Base-by-base conservation (phyloP, 495 filamentous ascomycete genomes). In the Penicillium atrosanguineum region DNA sequence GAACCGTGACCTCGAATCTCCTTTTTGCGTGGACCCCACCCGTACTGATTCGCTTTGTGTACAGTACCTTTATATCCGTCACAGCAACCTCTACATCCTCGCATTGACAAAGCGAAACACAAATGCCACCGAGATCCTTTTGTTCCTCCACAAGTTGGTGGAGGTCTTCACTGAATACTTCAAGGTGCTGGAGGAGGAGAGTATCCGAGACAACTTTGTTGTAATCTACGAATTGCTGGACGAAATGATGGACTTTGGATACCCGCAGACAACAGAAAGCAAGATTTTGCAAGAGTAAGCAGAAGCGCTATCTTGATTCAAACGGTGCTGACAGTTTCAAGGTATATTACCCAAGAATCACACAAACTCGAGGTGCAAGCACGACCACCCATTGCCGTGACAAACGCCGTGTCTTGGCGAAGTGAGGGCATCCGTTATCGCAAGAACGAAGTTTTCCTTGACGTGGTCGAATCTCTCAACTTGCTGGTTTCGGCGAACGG, bases 171-270 rank as follows among this genome's bases (percentile, higher is more conserved):
- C 95, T 40, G 95, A 99, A 70, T 99, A 99, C 77, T 99, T 99
- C 79, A 99, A 99, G 70, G 93, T 95, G 63, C 82, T 99, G 48
- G 95, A 99, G 71, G 95, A 99, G 72, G 95, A 99, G 73, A 95
- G 90, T 69, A 99, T 99, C 68, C 87, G 95, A 50, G 95, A 99
- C 75, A 99, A 99, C 78, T 99, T 97, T 62, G 95, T 99, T 70
- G 83, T 99, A 64, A 99, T 99, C 64, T 99, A 99, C 78, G 95
- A 99, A 74, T 74, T 99, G 48, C 83, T 99, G 57, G 95, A 99
- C 69, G 95, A 99, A 76, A 99, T 99, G 95, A 99, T 99, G 95
- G 95, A 99, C 71, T 99, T 97, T 76, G 95, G 95, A 45, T 96
- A 99, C 71, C 95, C 95, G 16, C 95, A 99, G 72, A 99, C 95